These are phyloP conservation scores for Parasitella parasitica DNA, from an alignment of 371 early-diverging fungal species.

Conservation along the genomic window DNA sequence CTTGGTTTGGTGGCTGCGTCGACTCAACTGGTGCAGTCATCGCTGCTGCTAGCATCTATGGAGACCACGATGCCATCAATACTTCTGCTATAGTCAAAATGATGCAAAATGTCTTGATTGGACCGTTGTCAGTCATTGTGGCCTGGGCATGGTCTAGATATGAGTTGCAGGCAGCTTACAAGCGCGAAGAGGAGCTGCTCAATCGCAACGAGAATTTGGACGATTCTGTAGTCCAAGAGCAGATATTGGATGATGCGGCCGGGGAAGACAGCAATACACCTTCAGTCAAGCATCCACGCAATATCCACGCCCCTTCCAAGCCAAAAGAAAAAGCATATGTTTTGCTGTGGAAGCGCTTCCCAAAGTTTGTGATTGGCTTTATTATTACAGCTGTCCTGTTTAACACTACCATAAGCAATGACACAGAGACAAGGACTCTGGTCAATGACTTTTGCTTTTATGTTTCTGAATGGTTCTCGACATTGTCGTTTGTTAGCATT, in stretches of 20 bases:
- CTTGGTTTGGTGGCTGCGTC: constrained; percentile 69
- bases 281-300: constrained; percentile 20
- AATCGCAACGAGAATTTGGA: constrained; percentile 7
- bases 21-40: constrained; percentile 70
- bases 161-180: constrained; percentile 40
- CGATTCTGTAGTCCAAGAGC: constrained; percentile 1
- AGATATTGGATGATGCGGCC: not conserved
- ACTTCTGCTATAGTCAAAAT: constrained; percentile 66
- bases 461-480: constrained; percentile 65
- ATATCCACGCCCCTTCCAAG: constrained; percentile 3
- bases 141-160: constrained; percentile 60
- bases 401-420: constrained; percentile 50
- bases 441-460: constrained; percentile 60
- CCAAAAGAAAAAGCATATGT: constrained; percentile 32
- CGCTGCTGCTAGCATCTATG: constrained; percentile 65
- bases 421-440: constrained; percentile 25
- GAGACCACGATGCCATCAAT: constrained; percentile 52
- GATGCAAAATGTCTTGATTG: constrained; percentile 66
- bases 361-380: constrained; percentile 65
- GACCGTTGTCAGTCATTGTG: constrained; percentile 58
- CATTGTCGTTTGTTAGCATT: constrained; percentile 63
- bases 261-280: constrained; percentile 15
- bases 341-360: constrained; percentile 59
- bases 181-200: constrained; percentile 28
- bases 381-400: constrained; percentile 59